These are phyloP conservation scores for Pachysandra terminalis DNA, from an alignment of 164 flowering plant genomes.

Conservation along the genomic window DNA sequence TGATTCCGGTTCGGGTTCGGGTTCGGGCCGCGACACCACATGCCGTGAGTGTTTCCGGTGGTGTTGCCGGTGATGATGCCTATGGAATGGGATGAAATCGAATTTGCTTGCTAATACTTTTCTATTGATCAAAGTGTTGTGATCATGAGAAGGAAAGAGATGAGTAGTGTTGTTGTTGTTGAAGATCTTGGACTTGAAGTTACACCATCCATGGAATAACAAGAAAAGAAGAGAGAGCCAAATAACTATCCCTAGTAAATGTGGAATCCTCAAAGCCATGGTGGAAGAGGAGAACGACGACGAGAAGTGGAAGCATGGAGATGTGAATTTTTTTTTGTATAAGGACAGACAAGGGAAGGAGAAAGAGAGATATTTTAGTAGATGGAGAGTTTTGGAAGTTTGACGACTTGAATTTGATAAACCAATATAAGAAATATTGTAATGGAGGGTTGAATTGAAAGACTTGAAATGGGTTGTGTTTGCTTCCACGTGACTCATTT, in stretches of 20 bases:
- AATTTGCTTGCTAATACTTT: constrained; percentile 23
- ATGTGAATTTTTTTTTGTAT: constrained; percentile 1
- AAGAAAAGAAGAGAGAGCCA: constrained; percentile 30
- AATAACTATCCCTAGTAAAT: constrained; percentile 22
- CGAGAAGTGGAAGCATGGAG: constrained; percentile 22
- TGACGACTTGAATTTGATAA: constrained; percentile 28
- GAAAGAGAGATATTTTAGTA: constrained; percentile 7
- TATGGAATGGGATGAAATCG: constrained; percentile 36
- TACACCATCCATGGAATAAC: constrained; percentile 16
- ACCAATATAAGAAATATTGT: constrained; percentile 10
- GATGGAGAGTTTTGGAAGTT: constrained; percentile 20
- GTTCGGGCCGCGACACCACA: background rate
- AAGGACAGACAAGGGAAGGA: constrained; percentile 8
- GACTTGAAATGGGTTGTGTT: constrained; percentile 18
- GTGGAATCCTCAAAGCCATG: constrained; percentile 26
- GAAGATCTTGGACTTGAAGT: constrained; percentile 6
- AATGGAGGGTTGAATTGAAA: constrained; percentile 17
- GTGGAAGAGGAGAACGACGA: constrained; percentile 5
- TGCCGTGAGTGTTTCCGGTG: constrained; percentile 4
- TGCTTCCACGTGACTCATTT: constrained; percentile 31
- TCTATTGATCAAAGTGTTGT: constrained; percentile 15
- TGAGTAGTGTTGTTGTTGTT: background rate
- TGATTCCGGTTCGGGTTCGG: no score
- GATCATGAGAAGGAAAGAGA: constrained; percentile 1
- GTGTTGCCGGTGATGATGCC: constrained; percentile 19